phyloP scores from a whole-genome alignment of 2,329 filamentous ascomycete species.

The Venturia carpophila region DNA sequence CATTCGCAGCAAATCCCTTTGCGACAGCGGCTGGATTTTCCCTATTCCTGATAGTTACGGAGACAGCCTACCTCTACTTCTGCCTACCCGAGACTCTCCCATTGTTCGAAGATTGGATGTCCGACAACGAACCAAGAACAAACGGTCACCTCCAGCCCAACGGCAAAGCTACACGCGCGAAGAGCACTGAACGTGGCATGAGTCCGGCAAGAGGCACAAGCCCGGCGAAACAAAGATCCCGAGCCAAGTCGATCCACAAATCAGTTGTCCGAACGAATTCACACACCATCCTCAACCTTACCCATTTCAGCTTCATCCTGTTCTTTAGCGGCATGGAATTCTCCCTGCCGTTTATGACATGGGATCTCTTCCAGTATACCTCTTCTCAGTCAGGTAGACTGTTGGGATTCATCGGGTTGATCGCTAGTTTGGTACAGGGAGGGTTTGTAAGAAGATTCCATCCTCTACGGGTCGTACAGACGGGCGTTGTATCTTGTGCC shows the following conservation, averaged over 20 bases:
- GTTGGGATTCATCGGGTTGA: slow-evolving; percentile 82
- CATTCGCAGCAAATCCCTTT: slow-evolving; percentile 83
- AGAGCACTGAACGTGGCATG: neutral
- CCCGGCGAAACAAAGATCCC: slow-evolving; percentile 23
- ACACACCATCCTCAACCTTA: slow-evolving; percentile 70
- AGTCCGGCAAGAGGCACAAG: slow-evolving; percentile 16
- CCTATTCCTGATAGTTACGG: slow-evolving; percentile 71
- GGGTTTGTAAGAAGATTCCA: slow-evolving; percentile 80
- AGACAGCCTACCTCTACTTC: slow-evolving; percentile 81
- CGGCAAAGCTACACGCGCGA: slow-evolving; percentile 19
- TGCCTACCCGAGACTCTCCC: slow-evolving; percentile 82
- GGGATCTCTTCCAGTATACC: slow-evolving; percentile 79
- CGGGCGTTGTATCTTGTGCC: slow-evolving; percentile 71
- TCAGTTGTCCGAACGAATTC: slow-evolving; percentile 62
- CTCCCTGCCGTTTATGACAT: slow-evolving; percentile 94
- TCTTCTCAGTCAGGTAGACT: slow-evolving; percentile 75
- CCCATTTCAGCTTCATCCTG: slow-evolving; percentile 85
- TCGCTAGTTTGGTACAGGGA: slow-evolving; percentile 88
- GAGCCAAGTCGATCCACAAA: slow-evolving; percentile 23
- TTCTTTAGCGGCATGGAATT: slow-evolving; percentile 99
- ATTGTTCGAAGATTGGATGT: slow-evolving; percentile 22
- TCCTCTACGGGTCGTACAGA: slow-evolving; percentile 69
- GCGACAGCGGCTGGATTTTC: slow-evolving; percentile 86
- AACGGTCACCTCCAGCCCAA: slow-evolving; percentile 23
- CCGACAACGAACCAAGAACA: slow-evolving; percentile 3